Evolutionary conservation across 352 stramenopile genomes (phyloP), one percentile per base, ranked within the genome.

Genomic region (Phytophthora ramorum): DNA sequence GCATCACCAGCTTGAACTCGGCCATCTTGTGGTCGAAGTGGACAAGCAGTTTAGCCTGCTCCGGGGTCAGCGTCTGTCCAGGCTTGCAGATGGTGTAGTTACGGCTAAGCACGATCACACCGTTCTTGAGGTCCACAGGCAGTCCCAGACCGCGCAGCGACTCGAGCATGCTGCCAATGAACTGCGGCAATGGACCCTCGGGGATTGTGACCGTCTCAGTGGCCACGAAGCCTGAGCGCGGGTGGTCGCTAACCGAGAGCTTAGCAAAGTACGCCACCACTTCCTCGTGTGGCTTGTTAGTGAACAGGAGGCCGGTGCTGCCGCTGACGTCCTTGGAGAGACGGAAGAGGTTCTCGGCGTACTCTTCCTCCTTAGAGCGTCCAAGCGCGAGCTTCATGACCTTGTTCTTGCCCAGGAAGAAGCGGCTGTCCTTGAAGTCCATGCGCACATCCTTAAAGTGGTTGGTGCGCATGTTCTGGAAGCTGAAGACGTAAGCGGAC

Each of bases 341-440:
- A 56, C 97, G 85, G 50, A 85, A 81, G 13, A 99, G 79, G 69
- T 99, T 97, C 58, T 99, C 93, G 6, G 90, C 88, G 75, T 99
- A 99, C 77, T 99, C 97, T 63, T 99, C 97, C 70, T 98, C 96
- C 34, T 92, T 87, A 13, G 85, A 92, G 51, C 91, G 87, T 28
- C 97, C 97, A 14, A 99, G 79, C 12, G 97, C 97, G 48, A 99
- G 90, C 79, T 99, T 98, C 78, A 99, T 95, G 38, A 99, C 85
- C 82, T 99, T 99, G 84, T 99, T 99, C 81, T 99, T 99, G 67
- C 97, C 97, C 52, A 99, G 72, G 70, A 99, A 98, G 76, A 99
- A 98, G 55, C 91, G 89, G 68, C 85, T 94, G 61, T 98, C 93
- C 32, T 92, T 95, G 70, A 99, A 99, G 71, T 99, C 93, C 64